Evolutionary conservation across 306 rosid species (phyloP), one percentile per base, ranked within the genome.

Genomic region (Fragaria ananassa): DNA sequence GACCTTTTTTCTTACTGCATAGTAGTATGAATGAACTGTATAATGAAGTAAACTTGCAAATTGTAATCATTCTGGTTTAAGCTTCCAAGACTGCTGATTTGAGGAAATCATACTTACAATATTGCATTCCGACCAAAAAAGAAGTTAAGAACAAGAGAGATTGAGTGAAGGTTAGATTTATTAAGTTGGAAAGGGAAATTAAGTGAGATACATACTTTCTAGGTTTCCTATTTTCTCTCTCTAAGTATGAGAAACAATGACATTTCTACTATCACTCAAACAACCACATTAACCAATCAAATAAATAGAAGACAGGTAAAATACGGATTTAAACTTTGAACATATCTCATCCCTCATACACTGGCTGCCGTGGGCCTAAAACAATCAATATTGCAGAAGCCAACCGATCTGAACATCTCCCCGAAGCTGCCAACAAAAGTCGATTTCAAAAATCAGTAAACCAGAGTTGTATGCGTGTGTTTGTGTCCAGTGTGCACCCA

Each of bases 321-420:
- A 79, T 53, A 76, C 73, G 77, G 80, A 79, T 88, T 80, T 82
- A 19, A 54, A 47, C 69, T 60, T 69, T 65, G 42, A 60, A 80
- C 75, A 47, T 44, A 61, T 74, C 50, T 64, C 75, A 78, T 71
- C 76, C 78, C 86, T 85, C 85, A 92, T 56, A 87, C 82, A 45
- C 82, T 85, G 34, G 97, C 88, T 5, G 91, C 81, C 0, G 90
- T 84, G 50, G 97, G 96, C 86, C 83, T 90, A 87, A 95, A 95
- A 83, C 98, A 95, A 84, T 85, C 95, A 74, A 95, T 95, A 70
- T 92, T 92, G 97, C 96, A 90, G 57, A 95, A 89, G 62, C 96
- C 79, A 74, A 92, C 97, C 1, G 98, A 95, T 81, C 96, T 92
- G 81, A 95, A 93, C 88, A 95, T 95, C 76, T 80, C 86, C 6